Percentiles rank a stretch among this genome's conserved stretches.
Conservation (phyloP, 139 green algal species). For the Chlorella sp. region DNA sequence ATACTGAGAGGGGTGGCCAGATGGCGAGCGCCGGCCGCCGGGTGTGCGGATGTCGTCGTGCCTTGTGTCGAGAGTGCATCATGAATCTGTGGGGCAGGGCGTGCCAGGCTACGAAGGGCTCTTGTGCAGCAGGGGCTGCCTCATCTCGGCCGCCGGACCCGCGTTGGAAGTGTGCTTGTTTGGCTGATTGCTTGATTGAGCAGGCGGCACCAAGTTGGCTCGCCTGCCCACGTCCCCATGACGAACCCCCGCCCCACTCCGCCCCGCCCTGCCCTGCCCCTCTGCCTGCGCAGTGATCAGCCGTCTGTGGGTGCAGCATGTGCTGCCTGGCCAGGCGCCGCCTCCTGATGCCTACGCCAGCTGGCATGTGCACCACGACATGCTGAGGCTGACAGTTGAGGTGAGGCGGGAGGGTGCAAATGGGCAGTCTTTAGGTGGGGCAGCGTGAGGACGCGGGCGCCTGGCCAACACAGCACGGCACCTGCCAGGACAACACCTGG, state of each 20-base stretch:
- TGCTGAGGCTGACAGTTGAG: slow-evolving; percentile 44
- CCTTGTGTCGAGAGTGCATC: too few species aligned
- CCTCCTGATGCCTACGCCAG: slow-evolving; percentile 47
- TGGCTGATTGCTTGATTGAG: neutral
- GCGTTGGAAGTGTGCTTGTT: neutral
- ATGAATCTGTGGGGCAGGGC: too few species aligned
- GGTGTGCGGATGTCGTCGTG: neutral
- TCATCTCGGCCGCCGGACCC: too few species aligned
- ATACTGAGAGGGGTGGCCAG: neutral
- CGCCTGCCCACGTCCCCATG: too few species aligned
- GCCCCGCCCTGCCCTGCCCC: neutral
- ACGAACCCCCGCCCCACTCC: neutral
- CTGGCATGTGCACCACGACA: slow-evolving; percentile 48
- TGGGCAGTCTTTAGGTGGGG: too few species aligned
- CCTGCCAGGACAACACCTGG: too few species aligned
- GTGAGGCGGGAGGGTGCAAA: neutral
- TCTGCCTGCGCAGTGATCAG: slow-evolving; percentile 1
- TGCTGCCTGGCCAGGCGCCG: slow-evolving; percentile 23
- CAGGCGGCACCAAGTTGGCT: neutral
- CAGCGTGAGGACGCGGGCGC: neutral
- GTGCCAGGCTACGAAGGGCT: too few species aligned
- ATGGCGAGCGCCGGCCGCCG: neutral
- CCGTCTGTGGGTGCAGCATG: slow-evolving; percentile 49
- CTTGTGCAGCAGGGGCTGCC: neutral
- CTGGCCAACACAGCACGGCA: neutral